Evolutionary conservation across 257 asterid species (phyloP), one percentile per base, ranked within the genome.

Genomic region (Solanum ossicruentum): DNA sequence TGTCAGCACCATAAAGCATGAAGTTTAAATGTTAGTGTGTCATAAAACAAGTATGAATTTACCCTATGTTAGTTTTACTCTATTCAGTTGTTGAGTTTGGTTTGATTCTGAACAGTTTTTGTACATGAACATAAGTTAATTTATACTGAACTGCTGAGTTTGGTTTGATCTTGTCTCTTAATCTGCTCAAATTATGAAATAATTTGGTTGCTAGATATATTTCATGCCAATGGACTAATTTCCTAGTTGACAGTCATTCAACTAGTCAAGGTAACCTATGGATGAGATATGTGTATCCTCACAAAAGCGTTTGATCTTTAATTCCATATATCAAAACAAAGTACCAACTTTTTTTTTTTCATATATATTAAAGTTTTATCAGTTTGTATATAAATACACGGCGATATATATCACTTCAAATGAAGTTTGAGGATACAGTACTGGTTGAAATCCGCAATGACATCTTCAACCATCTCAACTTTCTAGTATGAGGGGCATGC

Each of bases 391-490:
- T 47, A 75, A 75, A 49, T 75, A 7, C 60, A 75, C 4, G 8
- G n/a, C 21, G 26, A 49, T 49, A 75, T 75, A 75, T 75, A 51
- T 75, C 82, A 77, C 82, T 77, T 51, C 60, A 73, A 77, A 23
- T 77, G 12, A 8, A 52, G 82, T 77, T 51, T 77, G 47, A 77
- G 16, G 82, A 77, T 77, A 51, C 6, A 51, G 26, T 51, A 51
- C 47, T 52, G 47, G 82, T 77, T 77, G 65, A 77, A 77, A 65
- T 52, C 82, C 47, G 23, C 63, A 52, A 51, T 77, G 18, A 51
- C 26, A 78, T 73, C 86, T 45, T 78, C 88, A 65, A 71, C 83
- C 52, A 69, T 55, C 71, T 79, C 66, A 84, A 43, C 83, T 75
- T 60, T 82, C 45, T 60, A 23, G 47, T 49, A 49, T 49, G 82